Base-by-base conservation (phyloP, 1,284 basidiomycete genomes). In the Boletellus deceptivus region DNA sequence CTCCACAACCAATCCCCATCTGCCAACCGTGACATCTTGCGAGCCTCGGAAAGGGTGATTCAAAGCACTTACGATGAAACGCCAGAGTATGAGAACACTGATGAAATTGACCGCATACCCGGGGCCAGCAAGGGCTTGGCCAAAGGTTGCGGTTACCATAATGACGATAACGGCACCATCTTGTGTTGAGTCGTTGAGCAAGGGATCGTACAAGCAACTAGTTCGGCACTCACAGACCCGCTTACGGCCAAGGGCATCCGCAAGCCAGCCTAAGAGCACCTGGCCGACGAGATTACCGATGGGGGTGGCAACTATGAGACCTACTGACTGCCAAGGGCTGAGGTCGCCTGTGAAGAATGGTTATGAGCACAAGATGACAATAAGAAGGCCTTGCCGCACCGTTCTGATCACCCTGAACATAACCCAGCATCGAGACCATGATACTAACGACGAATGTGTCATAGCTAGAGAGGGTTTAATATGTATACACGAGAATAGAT, bases 251-350 rank as follows among this genome's bases (percentile, higher is more conserved):
- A 78, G 55, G 10, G 71, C 42, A 62, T 85, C 82, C 3, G 77
- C 81, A 20, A 83, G 68, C 67, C 68, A 76, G 14, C 77, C 83
- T 54, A 84, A 83, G 24, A 76, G 34, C 31, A 83, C 53, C 56
- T 82, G 79, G 11, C 86, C 86, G 18, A 84, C 57, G 39, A 88
- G 62, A n/a, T 75, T 83, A 2, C 83, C 82, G 29, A 82, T 66
- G 10, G 81, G 83, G 0, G 78, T 82, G 14, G 64, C 60, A 38
- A 63, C 55, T 48, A 67, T 67, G 10, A 62, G 60, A 39, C 60
- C 55, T 13, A 62, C 63, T 22, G 58, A 62, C 20, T 60, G 39
- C 60, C 64, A 66, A 16, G 60, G 18, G n/a, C 22, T 56, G 50
- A 62, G 60, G 36, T 64, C 43, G 22, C 64, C 60, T 62, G 46